Base-by-base conservation (phyloP, 164 flowering plant genomes). In the Dillenia suffruticosa region DNA sequence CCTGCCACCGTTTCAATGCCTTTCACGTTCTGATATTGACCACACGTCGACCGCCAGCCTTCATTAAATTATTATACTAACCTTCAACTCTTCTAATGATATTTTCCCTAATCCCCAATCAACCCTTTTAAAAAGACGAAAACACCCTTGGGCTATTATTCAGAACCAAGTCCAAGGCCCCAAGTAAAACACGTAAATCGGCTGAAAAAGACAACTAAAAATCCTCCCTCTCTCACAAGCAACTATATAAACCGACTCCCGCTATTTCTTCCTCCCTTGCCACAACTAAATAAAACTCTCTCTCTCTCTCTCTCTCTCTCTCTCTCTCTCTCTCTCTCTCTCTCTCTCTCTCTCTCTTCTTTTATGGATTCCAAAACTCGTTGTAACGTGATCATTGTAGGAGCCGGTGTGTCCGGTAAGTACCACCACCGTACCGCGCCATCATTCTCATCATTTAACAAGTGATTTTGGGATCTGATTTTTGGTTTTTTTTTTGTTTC, bases 391-490 rank as follows among this genome's bases (percentile, higher is more conserved):
- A 80, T 92, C 74, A 67, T 92, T 57, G 69, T 92, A 75, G 98
- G 98, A 58, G 98, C 96, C 17, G 98, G 96, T 8, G 77, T 88
- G 63, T 92, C 96, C 51, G 96, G 95, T 89, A 67, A 57, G 58
- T 17, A 17, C 47, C 19, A 19, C 10, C 58, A 19, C 44, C 17
- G 5, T 49, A n/a, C 16, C 9, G 9, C 10, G 2, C 12, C 22
- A 6, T 7, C 22, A 9, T 51, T 15, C 24, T 51, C 16, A 15
- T 14, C 2, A 8, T 12, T 51, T 15, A 14, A 26, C 17, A 54
- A 44, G 15, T 46, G 51, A 32, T 11, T 17, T 40, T 59, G 16
- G 3, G 22, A 15, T 40, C 9, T 45, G 2, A 49, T 11, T 14
- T 58, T 44, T 9, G 40, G 17, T 50, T 1, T 64, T 51, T 49